Base-by-base conservation (phyloP, 169 alveolate genomes). In the Hepatocystis sp. region DNA sequence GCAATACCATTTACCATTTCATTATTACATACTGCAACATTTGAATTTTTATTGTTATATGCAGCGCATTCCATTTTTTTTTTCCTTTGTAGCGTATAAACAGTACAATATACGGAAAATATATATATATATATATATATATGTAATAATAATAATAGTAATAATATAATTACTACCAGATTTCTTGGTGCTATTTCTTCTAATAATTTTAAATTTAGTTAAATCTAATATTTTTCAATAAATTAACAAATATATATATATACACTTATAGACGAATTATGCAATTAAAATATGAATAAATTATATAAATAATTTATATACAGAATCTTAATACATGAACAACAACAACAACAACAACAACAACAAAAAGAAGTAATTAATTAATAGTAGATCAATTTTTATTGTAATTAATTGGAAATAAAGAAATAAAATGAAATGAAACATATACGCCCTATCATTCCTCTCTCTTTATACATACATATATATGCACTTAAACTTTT, bases 61-160 rank as follows among this genome's bases (percentile, higher is more conserved):
- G 67, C 19, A 47, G 46, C 76, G 36, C 86, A 71, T 63, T 71
- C 86, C 68, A 71, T 71, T 71, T 27, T 67, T 27, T 46, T 10
- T 21, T 25, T 47, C 27, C 11, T 27, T 19, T 44, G 17, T 23
- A 21, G 15, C 58, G 30, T 21, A 15, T 36, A 44, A 17, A 25
- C 11, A 60, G 47, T 10, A 52, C 25, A 52, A 52, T 10, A 52
- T n/a, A n/a, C n/a, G n/a, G n/a, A n/a, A n/a, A n/a, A n/a, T n/a
- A n/a, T n/a, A n/a, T n/a, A n/a, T n/a, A n/a, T 52, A 52, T 17
- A 52, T 21, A 52, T 21, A 52, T 19, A 52, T 52, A 19, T 52
- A 52, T 52, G 17, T 52, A 52, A 11, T 23, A 23, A 17, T 19
- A 52, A 52, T 52, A 7, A 0, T 15, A 52, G 2, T 23, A 23